Evolutionary conservation across 208 protist species (phyloP), one percentile per base, ranked within the genome.

Genomic region (Leishmania braziliensis): DNA sequence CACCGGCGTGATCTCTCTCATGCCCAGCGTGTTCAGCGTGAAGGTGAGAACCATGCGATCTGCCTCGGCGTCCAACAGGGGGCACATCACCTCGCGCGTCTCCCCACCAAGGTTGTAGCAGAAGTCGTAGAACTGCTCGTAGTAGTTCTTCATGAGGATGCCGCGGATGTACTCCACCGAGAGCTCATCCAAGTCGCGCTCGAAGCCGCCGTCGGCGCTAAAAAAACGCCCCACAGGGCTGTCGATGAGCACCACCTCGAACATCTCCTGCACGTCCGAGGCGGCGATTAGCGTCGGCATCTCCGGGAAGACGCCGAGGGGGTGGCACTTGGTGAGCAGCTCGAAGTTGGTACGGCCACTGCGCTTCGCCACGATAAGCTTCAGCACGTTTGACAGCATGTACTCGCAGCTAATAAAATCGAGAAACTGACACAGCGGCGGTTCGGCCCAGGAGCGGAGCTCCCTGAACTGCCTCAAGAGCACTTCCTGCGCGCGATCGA

Each of bases 331-430:
- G 54, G 98, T 98, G 6, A 99, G 83, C 5, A 99, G 82, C 77
- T 97, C 91, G 3, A 98, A 86, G 86, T 83, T 95, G 53, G 94
- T 90, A 33, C 93, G 86, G 63, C 91, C 96, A 80, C 89, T 95
- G n/a, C 91, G 87, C 77, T 96, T 96, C 43, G 94, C 94, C 83
- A 93, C 88, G 79, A 99, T 91, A 6, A 99, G 86, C 83, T 97
- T 98, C 36, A 98, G 86, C 68, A 98, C 91, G 88, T 98, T 98
- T 43, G 88, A 90, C 84, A 98, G 99, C 99, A 99, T 99, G 91
- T 99, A 99, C 75, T 98, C 98, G 84, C 99, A 99, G 75, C 97
- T 99, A 88, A 99, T 99, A 89, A 99, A 99, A 84, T 99, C 98
- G 12, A 99, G 87, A 86, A 99, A 99, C n/a, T 95, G 97, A 60